Conservation (phyloP, 345 rosid genomes). For the Euphorbia lathyris region DNA sequence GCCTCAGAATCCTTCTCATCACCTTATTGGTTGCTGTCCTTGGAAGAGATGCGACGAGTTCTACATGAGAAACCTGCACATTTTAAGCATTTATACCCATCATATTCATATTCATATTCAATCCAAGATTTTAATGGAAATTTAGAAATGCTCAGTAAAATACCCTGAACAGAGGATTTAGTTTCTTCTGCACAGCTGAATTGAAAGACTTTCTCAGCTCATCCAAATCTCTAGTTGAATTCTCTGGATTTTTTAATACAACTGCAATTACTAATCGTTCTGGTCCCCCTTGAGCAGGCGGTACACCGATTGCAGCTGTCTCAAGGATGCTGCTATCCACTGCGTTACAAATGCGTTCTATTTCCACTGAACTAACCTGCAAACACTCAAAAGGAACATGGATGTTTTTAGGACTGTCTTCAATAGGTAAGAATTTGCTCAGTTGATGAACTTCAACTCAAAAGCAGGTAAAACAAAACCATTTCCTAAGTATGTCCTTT, state of each 20-base stretch:
- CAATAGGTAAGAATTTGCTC: no score
- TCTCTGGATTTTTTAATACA: slow-evolving; percentile 52
- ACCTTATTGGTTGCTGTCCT: slow-evolving; percentile 94
- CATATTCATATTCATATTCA: neutral
- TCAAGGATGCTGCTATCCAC: slow-evolving; percentile 63
- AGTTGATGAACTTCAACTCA: no score
- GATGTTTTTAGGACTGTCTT: no score
- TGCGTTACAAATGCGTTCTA: slow-evolving; percentile 80
- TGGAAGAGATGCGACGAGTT: slow-evolving; percentile 57
- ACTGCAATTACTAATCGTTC: slow-evolving; percentile 76
- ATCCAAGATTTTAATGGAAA: neutral
- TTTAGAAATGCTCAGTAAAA: neutral
- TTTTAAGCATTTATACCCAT: neutral
- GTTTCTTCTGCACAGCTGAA: slow-evolving; percentile 77
- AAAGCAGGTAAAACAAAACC: no score
- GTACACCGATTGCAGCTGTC: slow-evolving; percentile 96
- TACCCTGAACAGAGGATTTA: slow-evolving; percentile 92
- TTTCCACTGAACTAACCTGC: slow-evolving; percentile 91
- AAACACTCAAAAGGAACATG: neutral
- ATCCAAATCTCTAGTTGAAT: slow-evolving; percentile 36
- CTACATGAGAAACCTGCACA: slow-evolving; percentile 63
- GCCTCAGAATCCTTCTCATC: slow-evolving; percentile 87
- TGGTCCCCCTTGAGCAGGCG: slow-evolving; percentile 86
- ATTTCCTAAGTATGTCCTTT: no score
- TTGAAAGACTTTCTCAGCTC: slow-evolving; percentile 63